Percentiles rank a stretch among this genome's conserved stretches.
Conservation (phyloP, 1,139 yeast species). For the Ogataea hybrid region DNA sequence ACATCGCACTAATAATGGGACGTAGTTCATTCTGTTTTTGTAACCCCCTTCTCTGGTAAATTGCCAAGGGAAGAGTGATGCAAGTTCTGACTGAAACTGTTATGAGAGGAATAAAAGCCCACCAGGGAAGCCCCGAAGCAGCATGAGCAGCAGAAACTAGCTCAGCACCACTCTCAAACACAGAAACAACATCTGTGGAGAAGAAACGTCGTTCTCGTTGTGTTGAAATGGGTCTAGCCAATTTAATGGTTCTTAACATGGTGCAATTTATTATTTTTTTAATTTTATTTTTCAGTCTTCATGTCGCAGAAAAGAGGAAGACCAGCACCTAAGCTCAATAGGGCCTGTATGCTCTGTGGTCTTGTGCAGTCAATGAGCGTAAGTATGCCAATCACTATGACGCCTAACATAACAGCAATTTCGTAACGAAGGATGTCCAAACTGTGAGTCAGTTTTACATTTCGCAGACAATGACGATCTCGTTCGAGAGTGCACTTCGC, state of each 20-base stretch:
- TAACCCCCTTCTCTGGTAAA: slow-evolving; percentile 64
- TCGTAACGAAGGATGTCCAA: slow-evolving; percentile 90
- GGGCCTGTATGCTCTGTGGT: slow-evolving; percentile 98
- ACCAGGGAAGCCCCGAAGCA: slow-evolving; percentile 73
- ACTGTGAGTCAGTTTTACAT: slow-evolving; percentile 84
- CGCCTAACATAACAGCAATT: slow-evolving; percentile 39
- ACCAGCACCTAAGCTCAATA: slow-evolving; percentile 56
- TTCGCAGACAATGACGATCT: slow-evolving; percentile 73
- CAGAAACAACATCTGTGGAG: slow-evolving; percentile 18
- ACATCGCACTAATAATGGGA: slow-evolving; percentile 70
- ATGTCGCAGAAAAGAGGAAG: slow-evolving; percentile 29
- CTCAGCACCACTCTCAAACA: slow-evolving; percentile 22
- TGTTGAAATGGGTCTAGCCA: background rate
- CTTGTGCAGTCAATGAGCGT: slow-evolving; percentile 73
- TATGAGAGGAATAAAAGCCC: slow-evolving; percentile 71
- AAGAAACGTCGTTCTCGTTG: slow-evolving; percentile 1
- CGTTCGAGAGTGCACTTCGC: slow-evolving; percentile 91
- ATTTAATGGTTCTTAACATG: slow-evolving; percentile 1
- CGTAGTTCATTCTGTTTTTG: slow-evolving; percentile 68
- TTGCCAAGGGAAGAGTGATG: slow-evolving; percentile 77
- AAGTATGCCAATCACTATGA: slow-evolving; percentile 21
- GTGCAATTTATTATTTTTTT: background rate
- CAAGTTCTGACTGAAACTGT: slow-evolving; percentile 63
- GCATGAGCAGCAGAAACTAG: slow-evolving; percentile 48
- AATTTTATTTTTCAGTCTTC: background rate